These are phyloP conservation scores for Juglanconis juglandina DNA, from an alignment of 2,329 filamentous ascomycete species.

Conservation along the genomic window DNA sequence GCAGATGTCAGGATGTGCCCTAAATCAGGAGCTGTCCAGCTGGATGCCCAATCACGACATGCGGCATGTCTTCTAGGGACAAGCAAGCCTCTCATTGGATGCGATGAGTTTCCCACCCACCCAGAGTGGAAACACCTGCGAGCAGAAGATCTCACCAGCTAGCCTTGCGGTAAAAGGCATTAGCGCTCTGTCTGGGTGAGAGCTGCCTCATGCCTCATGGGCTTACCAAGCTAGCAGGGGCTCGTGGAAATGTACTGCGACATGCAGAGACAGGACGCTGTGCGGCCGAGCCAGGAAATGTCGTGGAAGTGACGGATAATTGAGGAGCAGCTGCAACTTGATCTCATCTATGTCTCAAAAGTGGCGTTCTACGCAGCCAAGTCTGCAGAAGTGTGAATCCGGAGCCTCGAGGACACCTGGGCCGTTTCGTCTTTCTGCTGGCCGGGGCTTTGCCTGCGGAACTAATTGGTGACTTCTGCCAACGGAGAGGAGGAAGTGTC, in stretches of 20 bases:
- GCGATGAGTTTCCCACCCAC: not conserved
- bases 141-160: not conserved
- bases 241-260: slow-evolving; percentile 10
- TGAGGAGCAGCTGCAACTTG: slow-evolving; percentile 19
- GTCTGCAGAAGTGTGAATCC: not conserved
- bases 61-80: not conserved
- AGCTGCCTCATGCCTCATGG: not conserved
- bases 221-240: not conserved
- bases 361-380: slow-evolving; percentile 2
- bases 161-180: not conserved
- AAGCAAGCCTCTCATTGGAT: not conserved
- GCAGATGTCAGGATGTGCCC: not conserved
- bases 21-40: not conserved
- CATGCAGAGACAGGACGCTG: slow-evolving; percentile 12
- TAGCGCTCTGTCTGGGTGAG: not conserved
- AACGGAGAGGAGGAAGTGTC: not conserved
- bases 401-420: not conserved
- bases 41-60: not conserved
- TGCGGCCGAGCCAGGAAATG: slow-evolving; percentile 13
- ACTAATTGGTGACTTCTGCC: not conserved
- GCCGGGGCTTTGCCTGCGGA: not conserved
- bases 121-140: not conserved
- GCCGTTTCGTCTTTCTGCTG: not conserved
- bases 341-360: slow-evolving; percentile 21
- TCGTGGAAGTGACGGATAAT: slow-evolving; percentile 20